Evolutionary conservation across 2,329 filamentous ascomycete genomes (phyloP), one percentile per base, ranked within the genome.

Genomic region (Alternaria solani): DNA sequence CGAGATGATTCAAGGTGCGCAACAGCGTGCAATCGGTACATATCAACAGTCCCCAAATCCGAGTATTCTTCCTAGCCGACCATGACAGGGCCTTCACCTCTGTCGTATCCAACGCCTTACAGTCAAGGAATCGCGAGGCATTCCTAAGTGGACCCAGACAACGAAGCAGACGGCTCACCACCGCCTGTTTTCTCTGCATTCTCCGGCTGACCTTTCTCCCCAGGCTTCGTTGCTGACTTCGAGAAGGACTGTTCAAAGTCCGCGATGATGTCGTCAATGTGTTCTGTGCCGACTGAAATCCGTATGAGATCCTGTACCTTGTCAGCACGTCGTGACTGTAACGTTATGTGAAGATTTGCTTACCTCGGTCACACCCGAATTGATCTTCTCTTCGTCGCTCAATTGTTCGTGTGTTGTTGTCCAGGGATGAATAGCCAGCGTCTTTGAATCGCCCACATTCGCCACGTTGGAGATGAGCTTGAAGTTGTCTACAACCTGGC

Each of bases 381-480:
- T 88, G 52, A 85, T 77, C 81, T 89, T 92, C 84, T 97, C 94
- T 76, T 93, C 86, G 30, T 94, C 91, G 25, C 84, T 88, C 59
- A 98, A 85, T 82, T 98, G 94, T 83, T 96, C 91, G 79, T 98
- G 94, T 2, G 94, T 98, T 3, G 94, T 97, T 6, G 89, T 91
- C 92, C 93, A 97, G 23, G 94, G 94, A 80, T 97, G 94, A 70
- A 97, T 96, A 25, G 94, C 94, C 64, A 97, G 83, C 7, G 94
- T 96, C 86, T 98, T 98, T 49, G 91, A 92, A 78, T 98, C 94
- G 59, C 94, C 94, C 28, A 98, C 94, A 77, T 99, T 99, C 59
- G 95, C 95, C 69, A 98, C 83, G 81, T 98, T 97, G 18, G 93
- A 96, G 72, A 98, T 93, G 69, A 99, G 82, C 86, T 96, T 95